Percentiles rank a stretch among this genome's conserved stretches.
Evolutionary conservation across 805 yeast genomes (phyloP).

Genomic region (Lipomyces starkeyi): DNA sequence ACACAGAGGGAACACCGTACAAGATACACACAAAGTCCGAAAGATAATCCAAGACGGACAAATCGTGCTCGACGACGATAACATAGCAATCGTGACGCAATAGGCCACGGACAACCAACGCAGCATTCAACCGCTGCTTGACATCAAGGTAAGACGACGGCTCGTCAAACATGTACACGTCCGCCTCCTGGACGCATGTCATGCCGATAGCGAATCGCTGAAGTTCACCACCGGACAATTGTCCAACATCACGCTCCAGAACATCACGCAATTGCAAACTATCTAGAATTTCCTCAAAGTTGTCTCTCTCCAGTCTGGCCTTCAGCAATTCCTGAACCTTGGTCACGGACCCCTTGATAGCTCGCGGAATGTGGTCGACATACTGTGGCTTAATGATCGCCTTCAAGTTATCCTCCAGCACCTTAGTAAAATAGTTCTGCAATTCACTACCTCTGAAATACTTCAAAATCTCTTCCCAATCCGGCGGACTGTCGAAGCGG

Average conservation of each 20-base stretch:
- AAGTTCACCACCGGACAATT: conserved; percentile 97
- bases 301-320: conserved; percentile 75
- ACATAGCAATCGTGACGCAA: conserved; percentile 74
- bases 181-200: conserved; percentile 94
- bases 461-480: conserved; percentile 91
- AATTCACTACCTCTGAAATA: conserved; percentile 96
- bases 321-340: conserved; percentile 85
- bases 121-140: conserved; percentile 98
- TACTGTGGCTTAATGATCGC: conserved; percentile 99
- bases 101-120: conserved; percentile 87
- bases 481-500: conserved; percentile 92
- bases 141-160: conserved; percentile 98
- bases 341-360: conserved; percentile 86
- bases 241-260: conserved; percentile 83
- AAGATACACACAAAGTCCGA: conserved; percentile 96
- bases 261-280: conserved; percentile 78
- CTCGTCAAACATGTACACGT: conserved; percentile 99
- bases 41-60: conserved; percentile 94
- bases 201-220: conserved; percentile 98
- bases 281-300: conserved; percentile 65
- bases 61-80: conserved; percentile 98
- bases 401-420: conserved; percentile 90
- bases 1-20: conserved; percentile 97
- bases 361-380: conserved; percentile 96
- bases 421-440: conserved; percentile 93